A percentile compares a stretch with the other conserved stretches of the same genome.
These are phyloP conservation scores for Cytospora schulzeri DNA, from an alignment of 2,329 filamentous ascomycete species.

Conservation along the genomic window DNA sequence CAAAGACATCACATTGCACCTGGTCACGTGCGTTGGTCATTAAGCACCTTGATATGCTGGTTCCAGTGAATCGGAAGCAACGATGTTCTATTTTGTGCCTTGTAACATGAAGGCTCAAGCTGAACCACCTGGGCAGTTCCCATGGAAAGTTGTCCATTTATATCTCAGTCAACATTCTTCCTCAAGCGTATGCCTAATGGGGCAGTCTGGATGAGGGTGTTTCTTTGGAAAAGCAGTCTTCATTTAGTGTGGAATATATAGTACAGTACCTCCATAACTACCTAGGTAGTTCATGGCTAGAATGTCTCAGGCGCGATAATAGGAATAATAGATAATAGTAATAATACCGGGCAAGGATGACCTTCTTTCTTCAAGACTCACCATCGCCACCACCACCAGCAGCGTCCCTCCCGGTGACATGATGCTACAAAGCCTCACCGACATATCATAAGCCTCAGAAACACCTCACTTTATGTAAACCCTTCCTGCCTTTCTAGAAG, in stretches of 20 bases:
- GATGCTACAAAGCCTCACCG: conserved; percentile 1
- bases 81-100: background rate
- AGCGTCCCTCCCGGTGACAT: background rate
- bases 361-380: conserved; percentile 1
- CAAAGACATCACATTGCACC: background rate
- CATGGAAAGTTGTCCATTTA: no score
- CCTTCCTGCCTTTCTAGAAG: no score
- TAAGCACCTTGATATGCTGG: background rate
- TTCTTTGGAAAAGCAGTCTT: background rate
- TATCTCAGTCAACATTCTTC: no score
- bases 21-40: background rate
- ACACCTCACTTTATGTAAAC: background rate
- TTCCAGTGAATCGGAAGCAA: background rate
- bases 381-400: background rate
- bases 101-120: no score
- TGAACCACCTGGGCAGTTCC: no score
- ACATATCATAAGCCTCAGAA: background rate
- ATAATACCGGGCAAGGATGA: no score
- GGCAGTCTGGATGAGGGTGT: no score
- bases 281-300: conserved; percentile 3
- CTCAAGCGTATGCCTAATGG: no score
- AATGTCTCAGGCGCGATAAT: background rate
- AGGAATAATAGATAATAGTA: background rate
- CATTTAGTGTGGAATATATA: background rate
- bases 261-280: background rate